Base-by-base conservation (phyloP, 164 flowering plant genomes). In the Vitis rupestris region DNA sequence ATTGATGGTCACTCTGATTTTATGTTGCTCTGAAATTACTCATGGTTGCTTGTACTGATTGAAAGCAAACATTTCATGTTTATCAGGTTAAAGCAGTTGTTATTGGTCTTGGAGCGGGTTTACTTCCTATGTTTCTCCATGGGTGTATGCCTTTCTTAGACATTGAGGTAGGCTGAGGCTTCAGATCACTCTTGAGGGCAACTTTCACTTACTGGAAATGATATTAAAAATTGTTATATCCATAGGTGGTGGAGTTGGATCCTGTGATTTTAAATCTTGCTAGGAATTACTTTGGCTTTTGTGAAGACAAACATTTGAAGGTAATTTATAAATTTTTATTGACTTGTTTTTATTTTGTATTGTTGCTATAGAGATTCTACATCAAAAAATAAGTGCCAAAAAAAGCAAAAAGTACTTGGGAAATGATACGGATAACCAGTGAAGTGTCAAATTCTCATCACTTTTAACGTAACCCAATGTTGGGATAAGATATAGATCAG, bases 41-140 rank as follows among this genome's bases (percentile, higher is more conserved):
- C 5, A 19, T 68, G 37, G 12, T 6, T 68, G 59, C 15, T 37
- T 56, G 1, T 9, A 16, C 23, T 14, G 10, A 14, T 16, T 15
- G 27, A 13, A 57, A 57, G 15, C 17, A 14, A 23, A 23, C 27
- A 19, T 15, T 14, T 49, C 29, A 44, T 49, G 53, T 17, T 67
- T 71, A 59, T 69, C 86, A 92, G 97, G 85, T 85, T 48, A 84
- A 80, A 70, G 80, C 86, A 56, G 84, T 82, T 67, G 81, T 95
- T 8, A 79, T 95, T 68, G 99, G 99, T 75, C 96, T 95, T 74
- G 99, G 99, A 74, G 99, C 97, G 3, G 99, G 99, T 68, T 75
- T 95, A 64, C 91, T 95, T 78, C 99, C 99, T 14, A 95, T 88
- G 97, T 92, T 90, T 79, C 88, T 95, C 44, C 91, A 72, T 52